Conservation (phyloP, 768 basidiomycete species). For the Leucosporidium yakuticum region DNA sequence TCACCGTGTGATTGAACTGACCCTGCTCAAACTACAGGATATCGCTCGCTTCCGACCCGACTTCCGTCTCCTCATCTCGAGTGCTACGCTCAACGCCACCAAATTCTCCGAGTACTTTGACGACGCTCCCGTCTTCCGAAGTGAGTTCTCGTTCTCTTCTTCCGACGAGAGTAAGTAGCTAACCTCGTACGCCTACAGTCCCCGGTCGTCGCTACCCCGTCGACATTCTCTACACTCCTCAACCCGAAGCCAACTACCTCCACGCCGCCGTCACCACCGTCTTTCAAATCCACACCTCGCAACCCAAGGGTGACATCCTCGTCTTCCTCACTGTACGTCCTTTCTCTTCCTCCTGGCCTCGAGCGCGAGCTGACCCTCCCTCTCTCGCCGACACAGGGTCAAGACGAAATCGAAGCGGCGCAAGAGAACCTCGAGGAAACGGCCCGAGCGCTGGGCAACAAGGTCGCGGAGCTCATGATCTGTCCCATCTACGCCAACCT, state of each 20-base stretch:
- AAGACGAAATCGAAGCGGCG: constrained; percentile 98
- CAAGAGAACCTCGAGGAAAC: constrained; percentile 96
- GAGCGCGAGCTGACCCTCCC: constrained; percentile 13
- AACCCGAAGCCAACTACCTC: constrained; percentile 97
- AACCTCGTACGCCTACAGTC: constrained; percentile 51
- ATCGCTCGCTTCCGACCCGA: constrained; percentile 95
- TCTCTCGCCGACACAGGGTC: constrained; percentile 56
- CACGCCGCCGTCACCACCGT: constrained; percentile 98
- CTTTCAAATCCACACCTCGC: constrained; percentile 98
- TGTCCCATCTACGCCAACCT: constrained; percentile 98
- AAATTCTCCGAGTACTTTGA: constrained; percentile 99
- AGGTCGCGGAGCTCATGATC: constrained; percentile 85
- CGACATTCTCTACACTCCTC: constrained; percentile 97
- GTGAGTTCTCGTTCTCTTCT: constrained; percentile 37
- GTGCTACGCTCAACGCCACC: constrained; percentile 94
- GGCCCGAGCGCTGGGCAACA: constrained; percentile 87
- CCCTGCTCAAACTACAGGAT: constrained; percentile 56
- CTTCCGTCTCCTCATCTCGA: constrained; percentile 83
- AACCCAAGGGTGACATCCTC: constrained; percentile 93
- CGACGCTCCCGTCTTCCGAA: constrained; percentile 84
- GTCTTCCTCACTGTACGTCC: constrained; percentile 83
- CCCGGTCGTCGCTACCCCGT: constrained; percentile 96
- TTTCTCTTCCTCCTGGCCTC: not conserved
- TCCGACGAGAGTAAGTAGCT: not conserved
- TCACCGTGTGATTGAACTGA: constrained; percentile 6